phyloP scores from a whole-genome alignment of 768 basidiomycete genomes.

The Butyriboletus loyo region DNA sequence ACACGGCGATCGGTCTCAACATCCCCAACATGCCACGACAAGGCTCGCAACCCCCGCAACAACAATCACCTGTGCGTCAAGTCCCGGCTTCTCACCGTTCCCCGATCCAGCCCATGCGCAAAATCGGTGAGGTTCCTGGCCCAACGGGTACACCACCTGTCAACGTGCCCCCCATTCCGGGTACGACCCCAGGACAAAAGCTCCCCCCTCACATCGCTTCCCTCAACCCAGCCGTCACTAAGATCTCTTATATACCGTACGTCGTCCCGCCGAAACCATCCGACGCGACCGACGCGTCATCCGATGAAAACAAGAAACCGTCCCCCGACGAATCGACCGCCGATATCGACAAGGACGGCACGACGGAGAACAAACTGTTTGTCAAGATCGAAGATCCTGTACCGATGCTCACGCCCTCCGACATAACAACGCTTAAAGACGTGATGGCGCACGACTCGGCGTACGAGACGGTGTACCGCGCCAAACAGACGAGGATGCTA shows the following conservation, averaged over 20 bases:
- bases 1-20: constrained; percentile 4
- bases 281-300: constrained; percentile 14
- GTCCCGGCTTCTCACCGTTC: constrained; percentile 20
- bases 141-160: constrained; percentile 11
- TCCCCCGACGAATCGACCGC: neutral
- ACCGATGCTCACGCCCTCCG: constrained; percentile 26
- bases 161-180: constrained; percentile 24
- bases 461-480: constrained; percentile 48
- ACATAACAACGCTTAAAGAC: constrained; percentile 33
- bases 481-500: constrained; percentile 50
- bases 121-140: constrained; percentile 18
- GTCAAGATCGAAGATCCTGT: constrained; percentile 26
- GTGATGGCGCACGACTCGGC: constrained; percentile 38
- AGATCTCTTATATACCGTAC: constrained; percentile 29
- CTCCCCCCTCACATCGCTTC: constrained; percentile 33
- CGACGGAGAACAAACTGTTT: constrained; percentile 10
- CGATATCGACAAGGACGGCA: constrained; percentile 20
- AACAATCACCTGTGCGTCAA: constrained; percentile 25
- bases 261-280: constrained; percentile 16
- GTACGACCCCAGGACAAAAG: constrained; percentile 28
- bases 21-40: constrained; percentile 18
- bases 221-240: constrained; percentile 32
- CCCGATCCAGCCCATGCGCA: constrained; percentile 20
- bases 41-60: constrained; percentile 26
- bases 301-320: constrained; percentile 26